Base-by-base conservation (phyloP, 306 rosid species). In the Clitoria ternatea region DNA sequence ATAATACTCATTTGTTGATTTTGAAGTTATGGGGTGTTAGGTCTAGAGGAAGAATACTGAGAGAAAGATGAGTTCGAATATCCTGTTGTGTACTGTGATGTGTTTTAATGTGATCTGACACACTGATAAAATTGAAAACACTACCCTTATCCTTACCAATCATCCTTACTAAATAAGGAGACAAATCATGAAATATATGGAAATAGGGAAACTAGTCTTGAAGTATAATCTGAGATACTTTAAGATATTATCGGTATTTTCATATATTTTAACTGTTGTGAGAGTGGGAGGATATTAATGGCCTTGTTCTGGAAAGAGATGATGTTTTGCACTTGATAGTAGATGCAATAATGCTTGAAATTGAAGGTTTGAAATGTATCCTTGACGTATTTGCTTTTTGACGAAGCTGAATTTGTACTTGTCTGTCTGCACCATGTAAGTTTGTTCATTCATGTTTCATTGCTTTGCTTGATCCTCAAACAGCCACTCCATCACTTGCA, bases 281-380 rank as follows among this genome's bases (percentile, higher is more conserved):
- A 29, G 69, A 35, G 59, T 60, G 14, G 62, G 62, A 69, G 42
- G 72, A 57, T 62, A 36, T 72, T 72, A 42, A 57, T 48, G 20
- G 30, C 59, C 7, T 23, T 61, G 40, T n/a, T 26, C 18, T 62
- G 10, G 48, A 62, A 13, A 53, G 22, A 35, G 74, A 37, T 15
- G 32, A 35, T 47, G 13, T 22, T 55, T 66, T 35, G 8, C 59
- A 47, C 50, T 32, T 75, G 60, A 48, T 70, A 53, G 48, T 47
- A 33, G 18, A 35, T 62, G 22, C 19, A 36, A 39, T 78, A 35
- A 14, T 33, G 32, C 23, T 19, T 1, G 26, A 39, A 26, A 27
- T 40, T 45, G 61, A 56, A 2, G 50, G 27, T 70, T 75, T 69
- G 65, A 64, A 55, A 43, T 35, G 6, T 26, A 24, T 71, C 12